These are phyloP conservation scores for Trichoderma orchidacearum DNA, from an alignment of 495 filamentous ascomycete genomes.

Conservation along the genomic window DNA sequence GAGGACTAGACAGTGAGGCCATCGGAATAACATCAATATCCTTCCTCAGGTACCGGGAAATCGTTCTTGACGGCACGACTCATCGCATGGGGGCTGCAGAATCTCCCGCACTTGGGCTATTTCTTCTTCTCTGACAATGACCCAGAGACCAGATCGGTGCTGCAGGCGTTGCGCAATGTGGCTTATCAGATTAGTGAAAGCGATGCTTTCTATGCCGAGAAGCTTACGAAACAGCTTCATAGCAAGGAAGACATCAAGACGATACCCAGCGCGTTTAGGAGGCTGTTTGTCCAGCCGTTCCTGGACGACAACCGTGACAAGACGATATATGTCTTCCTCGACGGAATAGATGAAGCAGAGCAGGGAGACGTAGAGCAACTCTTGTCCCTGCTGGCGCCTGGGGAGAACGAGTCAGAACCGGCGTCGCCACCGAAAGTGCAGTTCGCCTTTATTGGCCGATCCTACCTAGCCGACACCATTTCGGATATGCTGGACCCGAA, in stretches of 20 bases:
- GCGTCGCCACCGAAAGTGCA: not conserved
- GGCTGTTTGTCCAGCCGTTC: slow-evolving; percentile 17
- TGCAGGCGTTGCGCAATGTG: slow-evolving; percentile 15
- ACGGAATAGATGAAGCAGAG: slow-evolving; percentile 21
- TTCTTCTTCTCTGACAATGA: slow-evolving; percentile 24
- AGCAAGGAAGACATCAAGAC: slow-evolving; percentile 12
- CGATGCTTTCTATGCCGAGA: slow-evolving; percentile 16
- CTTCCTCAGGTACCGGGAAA: slow-evolving; percentile 18
- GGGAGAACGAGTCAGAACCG: not conserved
- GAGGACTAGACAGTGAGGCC: not conserved
- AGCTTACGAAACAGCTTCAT: slow-evolving; percentile 7
- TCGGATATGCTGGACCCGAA: slow-evolving; percentile 5
- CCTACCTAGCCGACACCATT: not conserved
- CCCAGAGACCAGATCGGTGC: slow-evolving; percentile 12
- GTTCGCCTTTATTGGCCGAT: not conserved
- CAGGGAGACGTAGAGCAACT: slow-evolving; percentile 12
- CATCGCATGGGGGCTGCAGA: slow-evolving; percentile 8
- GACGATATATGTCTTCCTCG: slow-evolving; percentile 16
- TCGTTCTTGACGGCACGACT: slow-evolving; percentile 18
- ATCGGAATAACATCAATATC: not conserved
- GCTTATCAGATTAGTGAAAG: slow-evolving; percentile 19
- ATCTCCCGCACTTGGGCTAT: slow-evolving; percentile 11
- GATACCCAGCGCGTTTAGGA: slow-evolving; percentile 17
- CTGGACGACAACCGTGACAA: slow-evolving; percentile 6
- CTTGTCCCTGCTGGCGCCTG: not conserved